A percentile compares a stretch with the other conserved stretches of the same genome.
Conservation (phyloP, 257 asterid genomes). For the Solanum medicagineum region DNA sequence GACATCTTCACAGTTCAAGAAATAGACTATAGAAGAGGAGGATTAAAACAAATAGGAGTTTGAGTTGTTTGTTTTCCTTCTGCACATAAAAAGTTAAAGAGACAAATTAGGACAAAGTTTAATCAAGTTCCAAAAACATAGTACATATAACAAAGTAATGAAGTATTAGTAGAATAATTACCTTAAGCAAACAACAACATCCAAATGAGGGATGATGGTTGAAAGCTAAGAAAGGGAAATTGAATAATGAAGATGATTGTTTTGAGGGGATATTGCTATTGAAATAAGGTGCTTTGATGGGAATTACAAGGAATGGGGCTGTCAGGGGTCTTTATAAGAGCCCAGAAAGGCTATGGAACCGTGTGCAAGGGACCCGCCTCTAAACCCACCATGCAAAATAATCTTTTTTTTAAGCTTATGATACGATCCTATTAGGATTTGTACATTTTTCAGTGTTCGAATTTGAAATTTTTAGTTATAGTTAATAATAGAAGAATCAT, state of each 20-base stretch:
- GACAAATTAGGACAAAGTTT: not conserved
- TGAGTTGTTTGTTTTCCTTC: not conserved
- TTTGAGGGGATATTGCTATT: not conserved
- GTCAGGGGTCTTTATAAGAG: conserved; percentile 62
- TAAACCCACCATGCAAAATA: conserved; percentile 32
- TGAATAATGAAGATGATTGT: not conserved
- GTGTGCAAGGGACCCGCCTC: conserved; percentile 43
- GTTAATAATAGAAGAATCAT: not conserved
- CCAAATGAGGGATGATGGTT: conserved; percentile 11
- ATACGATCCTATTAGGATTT: not conserved
- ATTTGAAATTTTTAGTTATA: not conserved
- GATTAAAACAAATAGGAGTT: not conserved
- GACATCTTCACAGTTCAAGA: not conserved
- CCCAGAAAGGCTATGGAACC: conserved; percentile 20
- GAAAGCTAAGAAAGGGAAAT: not conserved
- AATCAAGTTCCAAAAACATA: not conserved
- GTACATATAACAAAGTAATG: not conserved
- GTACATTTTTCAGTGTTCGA: not conserved
- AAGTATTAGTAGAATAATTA: not conserved
- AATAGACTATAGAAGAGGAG: not conserved
- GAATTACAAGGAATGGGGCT: conserved; percentile 20
- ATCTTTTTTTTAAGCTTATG: not conserved
- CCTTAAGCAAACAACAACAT: conserved; percentile 15
- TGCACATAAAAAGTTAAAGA: not conserved
- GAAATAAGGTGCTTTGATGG: not conserved